Evolutionary conservation across 2,329 filamentous ascomycete species (phyloP), one percentile per base, ranked within the genome.

Genomic region (Neopestalotiopsis sp.): DNA sequence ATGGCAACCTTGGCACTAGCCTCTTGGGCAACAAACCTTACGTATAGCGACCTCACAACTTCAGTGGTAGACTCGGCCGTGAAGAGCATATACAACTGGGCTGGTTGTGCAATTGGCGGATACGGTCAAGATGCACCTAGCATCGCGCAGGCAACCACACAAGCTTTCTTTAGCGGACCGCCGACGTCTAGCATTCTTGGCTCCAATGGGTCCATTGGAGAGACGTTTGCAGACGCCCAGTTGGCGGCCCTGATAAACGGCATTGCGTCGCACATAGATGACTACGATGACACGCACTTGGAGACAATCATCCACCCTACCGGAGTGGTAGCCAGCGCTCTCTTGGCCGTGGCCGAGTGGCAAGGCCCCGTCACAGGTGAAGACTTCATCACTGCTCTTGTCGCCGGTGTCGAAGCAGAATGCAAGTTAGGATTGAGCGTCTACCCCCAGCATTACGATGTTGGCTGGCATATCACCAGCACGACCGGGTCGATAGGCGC

Each of bases 261-360:
- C 32, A 87, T 88, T 58, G 84, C 86, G 13, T 86, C 83, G 38
- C 85, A 88, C 70, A 84, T 87, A 3, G 84, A 88, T 68, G 86
- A 88, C 72, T 89, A 88, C 73, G 86, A 89, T 70, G 86, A 88
- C 73, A 88, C 85, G 1, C 86, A 88, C 71, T 78, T 88, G 1
- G 84, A 85, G 61, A 88, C 84, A 5, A 85, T 88, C 70, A 88
- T 88, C 59, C 87, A 89, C 71, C 86, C 86, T 0, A 82, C 85
- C 0, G 85, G 86, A 0, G 83, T 85, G 0, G 84, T 88, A 0
- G 84, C 85, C 1, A 82, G 79, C 56, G 86, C 86, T 0, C 73
- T 88, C 1, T 79, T 88, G 3, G 83, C 86, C 1, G 80, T 84
- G 14, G 80, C 83, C 1, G 83, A 87, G 70, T 81, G 77, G 68